Conservation (phyloP, 83 land plant genomes). For the Picea mariana region DNA sequence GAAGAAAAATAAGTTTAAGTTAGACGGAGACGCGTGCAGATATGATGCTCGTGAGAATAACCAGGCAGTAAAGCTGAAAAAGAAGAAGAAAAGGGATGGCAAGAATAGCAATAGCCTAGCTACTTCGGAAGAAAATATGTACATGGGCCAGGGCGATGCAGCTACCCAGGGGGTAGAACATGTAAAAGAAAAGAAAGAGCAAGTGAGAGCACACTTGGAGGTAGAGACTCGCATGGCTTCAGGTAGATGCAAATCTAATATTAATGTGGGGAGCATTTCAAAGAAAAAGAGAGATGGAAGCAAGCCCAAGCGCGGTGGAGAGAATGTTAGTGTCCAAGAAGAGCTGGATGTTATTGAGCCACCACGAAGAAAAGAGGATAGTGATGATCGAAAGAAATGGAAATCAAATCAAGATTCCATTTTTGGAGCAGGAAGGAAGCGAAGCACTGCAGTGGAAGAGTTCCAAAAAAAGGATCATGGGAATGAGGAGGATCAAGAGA, state of each 20-base stretch:
- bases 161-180: not conserved
- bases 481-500: not conserved
- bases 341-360: not conserved
- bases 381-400: not conserved
- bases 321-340: not conserved
- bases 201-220: not conserved
- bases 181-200: not conserved
- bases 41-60: constrained; percentile 2
- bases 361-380: not conserved
- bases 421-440: constrained; percentile 1
- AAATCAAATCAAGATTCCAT: not conserved
- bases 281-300: not conserved
- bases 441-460: not conserved
- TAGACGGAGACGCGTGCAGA: not conserved
- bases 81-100: constrained; percentile 11
- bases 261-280: not conserved
- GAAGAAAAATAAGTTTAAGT: not conserved
- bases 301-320: not conserved
- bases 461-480: not conserved
- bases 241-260: not conserved
- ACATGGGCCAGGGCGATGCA: not conserved
- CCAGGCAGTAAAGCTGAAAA: not conserved
- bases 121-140: not conserved
- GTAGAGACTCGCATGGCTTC: not conserved
- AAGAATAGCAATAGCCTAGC: not conserved